Conservation (phyloP, 2,329 filamentous ascomycete species). For the Camillea tinctor region DNA sequence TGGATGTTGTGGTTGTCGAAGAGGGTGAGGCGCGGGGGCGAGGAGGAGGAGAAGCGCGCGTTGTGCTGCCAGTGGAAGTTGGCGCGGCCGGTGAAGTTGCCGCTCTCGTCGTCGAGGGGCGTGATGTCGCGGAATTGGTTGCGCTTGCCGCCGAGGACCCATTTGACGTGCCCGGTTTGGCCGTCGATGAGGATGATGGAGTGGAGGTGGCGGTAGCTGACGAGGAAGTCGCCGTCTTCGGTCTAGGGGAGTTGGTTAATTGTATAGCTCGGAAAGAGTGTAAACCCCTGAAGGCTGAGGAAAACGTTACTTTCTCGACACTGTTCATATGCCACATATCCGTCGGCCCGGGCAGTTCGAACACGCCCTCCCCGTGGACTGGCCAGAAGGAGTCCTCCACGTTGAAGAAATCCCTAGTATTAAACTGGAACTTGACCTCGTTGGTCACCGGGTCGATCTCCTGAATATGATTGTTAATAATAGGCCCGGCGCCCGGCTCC, state of each 20-base stretch:
- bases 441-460: constrained; percentile 12
- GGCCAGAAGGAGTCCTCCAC: constrained; percentile 12
- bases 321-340: constrained; percentile 13
- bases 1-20: constrained; percentile 13
- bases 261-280: too few species aligned
- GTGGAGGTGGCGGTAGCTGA: constrained; percentile 11
- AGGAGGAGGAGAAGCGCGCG: constrained; percentile 6
- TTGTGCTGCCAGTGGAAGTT: constrained; percentile 16
- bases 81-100: too few species aligned
- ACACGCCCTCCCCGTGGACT: constrained; percentile 3
- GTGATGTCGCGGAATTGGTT: constrained; percentile 10
- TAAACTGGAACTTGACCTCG: constrained; percentile 10
- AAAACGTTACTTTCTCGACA: constrained; percentile 7
- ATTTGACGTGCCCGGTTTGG: constrained; percentile 3
- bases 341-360: constrained; percentile 1
- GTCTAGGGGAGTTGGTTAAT: too few species aligned
- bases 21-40: constrained; percentile 6
- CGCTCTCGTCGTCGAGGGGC: background rate
- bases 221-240: constrained; percentile 7
- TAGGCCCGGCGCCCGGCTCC: background rate
- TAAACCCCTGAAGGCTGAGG: background rate
- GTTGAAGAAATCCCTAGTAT: constrained; percentile 5
- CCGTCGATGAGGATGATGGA: constrained; percentile 9
- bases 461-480: constrained; percentile 6
- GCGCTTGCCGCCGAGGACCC: constrained; percentile 10